These are phyloP conservation scores for Pulveroboletus sp. DNA, from an alignment of 768 basidiomycete species.

Conservation along the genomic window DNA sequence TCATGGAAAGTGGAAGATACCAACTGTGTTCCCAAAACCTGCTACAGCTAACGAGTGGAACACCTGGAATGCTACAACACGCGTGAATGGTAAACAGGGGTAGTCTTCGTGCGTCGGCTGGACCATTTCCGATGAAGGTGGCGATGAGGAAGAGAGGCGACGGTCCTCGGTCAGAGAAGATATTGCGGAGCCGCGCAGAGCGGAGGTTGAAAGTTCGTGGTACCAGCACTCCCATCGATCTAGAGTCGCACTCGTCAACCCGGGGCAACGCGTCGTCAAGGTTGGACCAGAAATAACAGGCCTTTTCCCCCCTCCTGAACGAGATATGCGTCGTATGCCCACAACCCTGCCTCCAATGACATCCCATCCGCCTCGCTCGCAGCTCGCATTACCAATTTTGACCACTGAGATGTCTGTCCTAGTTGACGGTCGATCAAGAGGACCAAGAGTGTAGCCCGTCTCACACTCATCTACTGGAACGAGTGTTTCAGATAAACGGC, in stretches of 20 bases:
- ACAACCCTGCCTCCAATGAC: slow-evolving; percentile 50
- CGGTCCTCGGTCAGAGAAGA: slow-evolving; percentile 38
- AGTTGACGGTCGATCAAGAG: slow-evolving; percentile 33
- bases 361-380: slow-evolving; percentile 80
- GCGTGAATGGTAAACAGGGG: slow-evolving; percentile 76
- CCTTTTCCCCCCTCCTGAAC: slow-evolving; percentile 35
- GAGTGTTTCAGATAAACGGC: slow-evolving; percentile 45
- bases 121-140: background rate
- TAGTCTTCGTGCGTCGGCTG: slow-evolving; percentile 16
- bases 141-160: slow-evolving; percentile 3
- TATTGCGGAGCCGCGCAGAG: slow-evolving; percentile 48
- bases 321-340: slow-evolving; percentile 66
- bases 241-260: slow-evolving; percentile 58
- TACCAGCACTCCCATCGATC: slow-evolving; percentile 85
- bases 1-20: slow-evolving; percentile 25
- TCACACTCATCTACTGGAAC: slow-evolving; percentile 36
- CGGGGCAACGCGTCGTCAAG: slow-evolving; percentile 23
- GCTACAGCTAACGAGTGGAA: slow-evolving; percentile 51
- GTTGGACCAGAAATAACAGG: slow-evolving; percentile 10
- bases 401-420: slow-evolving; percentile 51
- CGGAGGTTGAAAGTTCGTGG: slow-evolving; percentile 53
- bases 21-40: slow-evolving; percentile 72
- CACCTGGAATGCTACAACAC: slow-evolving; percentile 56
- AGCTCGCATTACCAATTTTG: slow-evolving; percentile 50
- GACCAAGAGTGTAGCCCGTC: slow-evolving; percentile 26